phyloP scores from a whole-genome alignment of 139 green algal species.

The Edaphochlamys debaryana region DNA sequence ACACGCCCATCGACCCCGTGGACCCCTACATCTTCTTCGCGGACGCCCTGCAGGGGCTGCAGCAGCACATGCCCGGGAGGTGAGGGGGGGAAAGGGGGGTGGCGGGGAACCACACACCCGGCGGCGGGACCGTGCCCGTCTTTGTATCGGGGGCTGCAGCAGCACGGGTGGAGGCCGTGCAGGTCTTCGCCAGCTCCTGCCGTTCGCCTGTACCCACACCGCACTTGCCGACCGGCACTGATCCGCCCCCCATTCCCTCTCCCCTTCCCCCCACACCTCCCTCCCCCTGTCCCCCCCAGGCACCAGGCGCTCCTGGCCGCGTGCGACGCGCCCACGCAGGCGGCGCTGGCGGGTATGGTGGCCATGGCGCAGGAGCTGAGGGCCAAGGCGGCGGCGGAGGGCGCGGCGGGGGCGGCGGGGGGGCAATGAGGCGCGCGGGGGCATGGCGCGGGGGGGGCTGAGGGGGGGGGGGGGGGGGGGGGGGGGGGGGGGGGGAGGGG shows the following conservation, averaged over 20 bases:
- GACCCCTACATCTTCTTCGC: constrained; percentile 78
- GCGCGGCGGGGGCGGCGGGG: not conserved
- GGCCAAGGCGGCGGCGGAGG: not conserved
- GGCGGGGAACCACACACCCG: not conserved
- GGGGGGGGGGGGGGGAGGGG: no score
- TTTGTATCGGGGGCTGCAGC: no score
- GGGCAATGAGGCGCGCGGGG: not conserved
- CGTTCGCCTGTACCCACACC: no score
- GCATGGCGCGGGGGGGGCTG: no score
- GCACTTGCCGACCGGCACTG: no score
- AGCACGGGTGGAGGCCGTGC: no score
- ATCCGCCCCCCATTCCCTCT: no score
- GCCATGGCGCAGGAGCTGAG: constrained; percentile 35
- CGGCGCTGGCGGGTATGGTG: constrained; percentile 44
- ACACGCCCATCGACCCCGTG: constrained; percentile 57
- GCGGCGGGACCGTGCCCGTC: not conserved
- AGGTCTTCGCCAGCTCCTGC: no score
- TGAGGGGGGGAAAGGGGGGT: not conserved
- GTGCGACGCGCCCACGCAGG: constrained; percentile 42
- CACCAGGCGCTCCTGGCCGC: constrained; percentile 55
- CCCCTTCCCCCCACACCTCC: no score
- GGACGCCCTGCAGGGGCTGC: constrained; percentile 69
- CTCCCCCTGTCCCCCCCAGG: not conserved
- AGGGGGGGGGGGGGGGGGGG: no score
- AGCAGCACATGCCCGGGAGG: constrained; percentile 55